phyloP scores from a whole-genome alignment of 2,329 filamentous ascomycete genomes.

The Xylariaceae sp. region DNA sequence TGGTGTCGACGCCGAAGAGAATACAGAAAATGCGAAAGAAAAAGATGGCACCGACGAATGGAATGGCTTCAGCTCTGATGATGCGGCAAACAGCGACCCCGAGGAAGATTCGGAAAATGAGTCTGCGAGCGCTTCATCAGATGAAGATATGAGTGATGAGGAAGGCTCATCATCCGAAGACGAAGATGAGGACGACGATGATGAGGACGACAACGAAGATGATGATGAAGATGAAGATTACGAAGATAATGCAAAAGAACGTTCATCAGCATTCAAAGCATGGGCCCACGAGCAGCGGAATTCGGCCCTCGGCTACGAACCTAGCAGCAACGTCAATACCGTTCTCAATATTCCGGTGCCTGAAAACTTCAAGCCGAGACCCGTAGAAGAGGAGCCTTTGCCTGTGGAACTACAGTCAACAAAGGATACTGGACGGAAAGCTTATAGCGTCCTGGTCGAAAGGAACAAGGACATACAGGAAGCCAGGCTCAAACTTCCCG shows the following conservation, averaged over 20 bases:
- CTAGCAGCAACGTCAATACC: slow-evolving; percentile 39
- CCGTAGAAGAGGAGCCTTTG: slow-evolving; percentile 64
- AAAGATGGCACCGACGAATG: slow-evolving; percentile 48
- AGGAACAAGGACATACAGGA: slow-evolving; percentile 70
- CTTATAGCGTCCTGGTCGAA: slow-evolving; percentile 66
- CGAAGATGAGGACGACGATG: slow-evolving; percentile 32
- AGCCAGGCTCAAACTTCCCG: slow-evolving; percentile 71
- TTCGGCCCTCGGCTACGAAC: slow-evolving; percentile 64
- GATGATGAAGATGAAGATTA: slow-evolving; percentile 31
- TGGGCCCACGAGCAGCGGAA: slow-evolving; percentile 89
- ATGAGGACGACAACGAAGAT: slow-evolving; percentile 31
- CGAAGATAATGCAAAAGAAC: slow-evolving; percentile 33
- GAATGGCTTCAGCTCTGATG: slow-evolving; percentile 55
- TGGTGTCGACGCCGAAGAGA: slow-evolving; percentile 20
- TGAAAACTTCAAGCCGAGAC: slow-evolving; percentile 60
- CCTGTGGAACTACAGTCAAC: slow-evolving; percentile 61
- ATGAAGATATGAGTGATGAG: slow-evolving; percentile 20
- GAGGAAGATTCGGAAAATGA: slow-evolving; percentile 28
- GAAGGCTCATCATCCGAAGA: slow-evolving; percentile 31
- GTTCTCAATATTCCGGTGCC: slow-evolving; percentile 49
- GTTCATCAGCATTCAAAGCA: slow-evolving; percentile 73
- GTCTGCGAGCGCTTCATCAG: slow-evolving; percentile 29
- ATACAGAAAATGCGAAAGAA: slow-evolving; percentile 8
- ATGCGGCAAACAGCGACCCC: slow-evolving; percentile 26
- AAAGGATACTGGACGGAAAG: slow-evolving; percentile 59